Evolutionary conservation across 2,329 filamentous ascomycete species (phyloP).

Genomic region (Neonectria hederae): DNA sequence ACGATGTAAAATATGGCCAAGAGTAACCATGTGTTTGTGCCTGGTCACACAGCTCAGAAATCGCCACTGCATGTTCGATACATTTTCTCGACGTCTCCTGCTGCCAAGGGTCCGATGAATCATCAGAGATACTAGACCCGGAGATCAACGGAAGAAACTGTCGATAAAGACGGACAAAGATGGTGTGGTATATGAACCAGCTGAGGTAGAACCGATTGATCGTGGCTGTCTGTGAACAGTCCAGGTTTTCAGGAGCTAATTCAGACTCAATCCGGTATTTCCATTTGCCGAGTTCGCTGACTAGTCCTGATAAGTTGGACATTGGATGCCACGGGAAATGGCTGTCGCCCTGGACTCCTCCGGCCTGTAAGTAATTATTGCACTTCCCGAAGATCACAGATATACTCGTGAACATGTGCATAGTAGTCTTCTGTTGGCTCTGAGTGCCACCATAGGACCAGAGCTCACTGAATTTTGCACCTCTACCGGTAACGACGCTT

Average conservation of each 20-base stretch:
- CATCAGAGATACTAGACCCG: neutral
- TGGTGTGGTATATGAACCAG: conserved; percentile 25
- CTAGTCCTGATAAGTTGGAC: conserved; percentile 20
- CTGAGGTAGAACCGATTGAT: conserved; percentile 23
- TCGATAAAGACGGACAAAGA: conserved; percentile 22
- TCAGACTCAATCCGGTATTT: neutral
- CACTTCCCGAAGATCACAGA: conserved; percentile 16
- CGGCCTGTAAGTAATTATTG: conserved; percentile 23
- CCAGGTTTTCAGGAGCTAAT: conserved; percentile 5
- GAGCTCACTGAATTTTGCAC: neutral
- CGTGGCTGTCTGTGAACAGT: conserved; percentile 15
- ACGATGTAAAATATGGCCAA: conserved; percentile 28
- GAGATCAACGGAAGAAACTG: conserved; percentile 27
- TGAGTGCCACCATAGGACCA: neutral
- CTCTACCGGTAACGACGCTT: neutral
- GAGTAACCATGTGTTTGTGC: conserved; percentile 21
- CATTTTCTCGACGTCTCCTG: conserved; percentile 25
- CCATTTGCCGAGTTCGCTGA: conserved; percentile 14
- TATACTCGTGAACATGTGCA: conserved; percentile 16
- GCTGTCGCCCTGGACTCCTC: conserved; percentile 27
- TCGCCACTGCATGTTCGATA: conserved; percentile 9
- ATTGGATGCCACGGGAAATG: conserved; percentile 29
- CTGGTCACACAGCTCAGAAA: conserved; percentile 15
- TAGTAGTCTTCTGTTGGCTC: neutral
- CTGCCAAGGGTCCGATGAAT: conserved; percentile 25